phyloP scores from a whole-genome alignment of 1,284 basidiomycete species.

The Cutaneotrichosporon cavernicola region DNA sequence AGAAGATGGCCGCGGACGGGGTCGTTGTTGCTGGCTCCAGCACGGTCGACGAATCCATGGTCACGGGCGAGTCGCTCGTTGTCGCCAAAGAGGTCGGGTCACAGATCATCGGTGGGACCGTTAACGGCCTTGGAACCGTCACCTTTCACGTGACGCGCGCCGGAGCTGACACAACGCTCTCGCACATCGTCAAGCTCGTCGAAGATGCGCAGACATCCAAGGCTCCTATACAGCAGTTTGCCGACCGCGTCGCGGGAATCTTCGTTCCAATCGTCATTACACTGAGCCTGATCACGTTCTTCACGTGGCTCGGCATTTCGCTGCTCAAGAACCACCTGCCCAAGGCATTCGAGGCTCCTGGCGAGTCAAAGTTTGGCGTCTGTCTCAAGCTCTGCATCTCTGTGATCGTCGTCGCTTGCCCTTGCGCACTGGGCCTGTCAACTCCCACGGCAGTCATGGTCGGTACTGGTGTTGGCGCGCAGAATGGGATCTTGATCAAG shows the following conservation, averaged over 20 bases:
- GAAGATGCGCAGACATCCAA: slow-evolving; percentile 98
- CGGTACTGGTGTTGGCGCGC: slow-evolving; percentile 93
- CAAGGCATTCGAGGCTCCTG: slow-evolving; percentile 75
- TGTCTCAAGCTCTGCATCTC: slow-evolving; percentile 98
- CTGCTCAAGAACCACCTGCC: slow-evolving; percentile 68
- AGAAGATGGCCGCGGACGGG: slow-evolving; percentile 95
- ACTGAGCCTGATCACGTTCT: slow-evolving; percentile 77
- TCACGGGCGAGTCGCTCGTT: slow-evolving; percentile 94
- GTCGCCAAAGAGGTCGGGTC: slow-evolving; percentile 80
- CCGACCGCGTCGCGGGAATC: slow-evolving; percentile 88
- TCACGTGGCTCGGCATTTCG: slow-evolving; percentile 78
- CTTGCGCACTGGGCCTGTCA: slow-evolving; percentile 91
- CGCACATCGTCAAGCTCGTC: slow-evolving; percentile 95
- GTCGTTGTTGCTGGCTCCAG: slow-evolving; percentile 81
- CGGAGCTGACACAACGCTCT: slow-evolving; percentile 90
- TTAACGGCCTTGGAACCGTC: slow-evolving; percentile 93
- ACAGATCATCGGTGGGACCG: slow-evolving; percentile 88
- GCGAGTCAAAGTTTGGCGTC: slow-evolving; percentile 81
- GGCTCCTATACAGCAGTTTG: slow-evolving; percentile 96
- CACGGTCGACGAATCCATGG: slow-evolving; percentile 90
- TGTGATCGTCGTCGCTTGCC: slow-evolving; percentile 97
- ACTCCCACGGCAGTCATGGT: slow-evolving; percentile 99
- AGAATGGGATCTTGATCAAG: slow-evolving; percentile 97
- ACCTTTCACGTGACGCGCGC: slow-evolving; percentile 94
- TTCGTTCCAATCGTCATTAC: slow-evolving; percentile 92